These are phyloP conservation scores for Exophiala xenobiotica DNA, from an alignment of 2,329 filamentous ascomycete genomes.

Conservation along the genomic window DNA sequence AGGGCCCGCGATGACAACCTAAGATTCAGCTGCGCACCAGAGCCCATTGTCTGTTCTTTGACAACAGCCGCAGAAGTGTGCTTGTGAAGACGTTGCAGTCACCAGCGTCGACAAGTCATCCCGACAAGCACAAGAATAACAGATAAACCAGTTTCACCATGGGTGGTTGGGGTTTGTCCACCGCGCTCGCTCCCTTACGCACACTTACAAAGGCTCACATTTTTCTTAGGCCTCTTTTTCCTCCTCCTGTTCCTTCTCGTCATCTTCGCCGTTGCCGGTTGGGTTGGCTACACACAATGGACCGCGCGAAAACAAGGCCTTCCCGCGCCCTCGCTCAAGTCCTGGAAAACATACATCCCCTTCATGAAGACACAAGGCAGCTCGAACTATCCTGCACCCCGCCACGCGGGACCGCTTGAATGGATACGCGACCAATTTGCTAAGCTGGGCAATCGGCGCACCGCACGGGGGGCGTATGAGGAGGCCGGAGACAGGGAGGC, in stretches of 20 bases:
- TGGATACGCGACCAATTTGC: slow-evolving; percentile 70
- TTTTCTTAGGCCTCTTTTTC: slow-evolving; percentile 61
- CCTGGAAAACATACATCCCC: slow-evolving; percentile 63
- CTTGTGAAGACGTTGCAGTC: neutral
- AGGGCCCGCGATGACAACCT: neutral
- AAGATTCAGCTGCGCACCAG: neutral
- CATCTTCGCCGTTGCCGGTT: slow-evolving; percentile 58
- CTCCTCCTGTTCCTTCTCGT: slow-evolving; percentile 68
- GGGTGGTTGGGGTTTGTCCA: slow-evolving; percentile 25
- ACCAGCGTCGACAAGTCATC: neutral
- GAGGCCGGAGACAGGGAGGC: slow-evolving; percentile 44
- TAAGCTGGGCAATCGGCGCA: slow-evolving; percentile 64
- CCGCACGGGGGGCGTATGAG: slow-evolving; percentile 71
- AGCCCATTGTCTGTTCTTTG: too few relatives aligned
- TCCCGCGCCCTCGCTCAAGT: slow-evolving; percentile 53
- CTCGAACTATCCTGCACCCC: slow-evolving; percentile 54
- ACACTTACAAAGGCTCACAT: neutral
- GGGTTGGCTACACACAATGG: slow-evolving; percentile 69
- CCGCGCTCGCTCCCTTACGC: neutral
- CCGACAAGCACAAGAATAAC: neutral
- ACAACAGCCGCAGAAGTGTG: neutral
- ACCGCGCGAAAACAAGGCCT: slow-evolving; percentile 73
- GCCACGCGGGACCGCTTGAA: slow-evolving; percentile 62
- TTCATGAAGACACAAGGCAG: slow-evolving; percentile 54
- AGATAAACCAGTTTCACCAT: slow-evolving; percentile 10